phyloP scores from a whole-genome alignment of 2,329 filamentous ascomycete species.

The Aspergillus aculeatinus region DNA sequence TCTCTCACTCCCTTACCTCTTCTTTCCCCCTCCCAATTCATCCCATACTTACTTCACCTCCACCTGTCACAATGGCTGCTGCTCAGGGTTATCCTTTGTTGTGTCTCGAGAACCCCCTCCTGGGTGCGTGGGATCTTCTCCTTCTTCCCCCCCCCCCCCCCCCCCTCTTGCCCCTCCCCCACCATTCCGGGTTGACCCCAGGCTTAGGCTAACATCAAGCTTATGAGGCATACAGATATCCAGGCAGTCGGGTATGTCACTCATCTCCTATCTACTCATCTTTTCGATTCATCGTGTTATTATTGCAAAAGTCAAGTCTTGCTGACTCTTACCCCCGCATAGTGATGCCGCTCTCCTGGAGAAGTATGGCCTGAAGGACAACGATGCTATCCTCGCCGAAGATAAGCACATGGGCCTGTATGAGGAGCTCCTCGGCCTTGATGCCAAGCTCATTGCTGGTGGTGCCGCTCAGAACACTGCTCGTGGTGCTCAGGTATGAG shows the following conservation, averaged over 20 bases:
- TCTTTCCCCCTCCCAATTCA: constrained; percentile 8
- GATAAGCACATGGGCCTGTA: constrained; percentile 86
- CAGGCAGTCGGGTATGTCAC: constrained; percentile 68
- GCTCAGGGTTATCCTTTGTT: constrained; percentile 82
- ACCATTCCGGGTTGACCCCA: not conserved
- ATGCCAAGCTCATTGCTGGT: constrained; percentile 91
- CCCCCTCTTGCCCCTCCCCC: not conserved
- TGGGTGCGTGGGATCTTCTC: constrained; percentile 57
- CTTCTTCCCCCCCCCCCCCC: not conserved
- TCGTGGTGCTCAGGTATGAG: constrained; percentile 73
- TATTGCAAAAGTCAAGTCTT: not conserved
- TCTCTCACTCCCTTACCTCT: constrained; percentile 13
- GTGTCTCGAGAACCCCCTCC: constrained; percentile 94
- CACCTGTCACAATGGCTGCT: constrained; percentile 63
- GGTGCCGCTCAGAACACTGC: constrained; percentile 98
- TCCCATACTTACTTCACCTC: constrained; percentile 9
- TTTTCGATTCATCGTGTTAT: not conserved
- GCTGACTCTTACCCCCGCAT: constrained; percentile 9
- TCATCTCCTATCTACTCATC: no score
- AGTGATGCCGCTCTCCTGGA: constrained; percentile 81
- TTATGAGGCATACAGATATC: constrained; percentile 63
- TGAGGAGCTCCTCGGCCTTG: constrained; percentile 80
- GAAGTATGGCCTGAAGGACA: constrained; percentile 91
- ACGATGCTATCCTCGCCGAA: constrained; percentile 96
- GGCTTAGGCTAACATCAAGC: constrained; percentile 27